phyloP scores from a whole-genome alignment of 2,329 filamentous ascomycete genomes.

The Monilinia fructicola region DNA sequence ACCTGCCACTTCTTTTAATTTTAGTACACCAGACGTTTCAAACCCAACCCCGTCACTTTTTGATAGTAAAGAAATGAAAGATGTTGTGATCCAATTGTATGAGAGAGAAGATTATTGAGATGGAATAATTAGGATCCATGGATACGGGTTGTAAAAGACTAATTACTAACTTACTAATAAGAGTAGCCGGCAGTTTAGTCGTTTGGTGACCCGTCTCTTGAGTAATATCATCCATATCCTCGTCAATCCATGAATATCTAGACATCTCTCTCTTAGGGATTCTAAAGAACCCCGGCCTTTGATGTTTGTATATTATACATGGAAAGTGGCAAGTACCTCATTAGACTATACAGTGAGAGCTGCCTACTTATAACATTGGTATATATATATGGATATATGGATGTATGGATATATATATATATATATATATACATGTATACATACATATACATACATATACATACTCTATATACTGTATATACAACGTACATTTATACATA shows the following conservation, averaged over 20 bases:
- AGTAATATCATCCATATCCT: too few species aligned
- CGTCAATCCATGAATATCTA: background rate
- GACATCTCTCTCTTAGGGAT: conserved; percentile 11
- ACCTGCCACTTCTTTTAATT: conserved; percentile 22
- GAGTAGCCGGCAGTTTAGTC: background rate
- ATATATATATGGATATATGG: background rate
- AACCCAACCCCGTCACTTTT: conserved; percentile 22
- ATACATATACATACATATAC: too few species aligned
- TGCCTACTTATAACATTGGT: background rate
- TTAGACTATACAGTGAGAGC: too few species aligned
- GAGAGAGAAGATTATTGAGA: too few species aligned
- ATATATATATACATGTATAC: too few species aligned
- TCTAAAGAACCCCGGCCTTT: background rate
- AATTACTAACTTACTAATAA: too few species aligned
- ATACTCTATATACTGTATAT: too few species aligned
- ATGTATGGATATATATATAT: too few species aligned
- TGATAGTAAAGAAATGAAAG: background rate
- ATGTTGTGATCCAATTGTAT: too few species aligned
- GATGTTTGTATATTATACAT: too few species aligned
- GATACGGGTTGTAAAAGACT: background rate
- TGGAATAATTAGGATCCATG: background rate
- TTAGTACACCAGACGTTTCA: background rate
- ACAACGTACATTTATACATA: too few species aligned
- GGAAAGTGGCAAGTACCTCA: too few species aligned
- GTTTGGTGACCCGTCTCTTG: background rate